These are phyloP conservation scores for Acanthamoeba healyi DNA, from an alignment of 208 protist species.

Conservation along the genomic window DNA sequence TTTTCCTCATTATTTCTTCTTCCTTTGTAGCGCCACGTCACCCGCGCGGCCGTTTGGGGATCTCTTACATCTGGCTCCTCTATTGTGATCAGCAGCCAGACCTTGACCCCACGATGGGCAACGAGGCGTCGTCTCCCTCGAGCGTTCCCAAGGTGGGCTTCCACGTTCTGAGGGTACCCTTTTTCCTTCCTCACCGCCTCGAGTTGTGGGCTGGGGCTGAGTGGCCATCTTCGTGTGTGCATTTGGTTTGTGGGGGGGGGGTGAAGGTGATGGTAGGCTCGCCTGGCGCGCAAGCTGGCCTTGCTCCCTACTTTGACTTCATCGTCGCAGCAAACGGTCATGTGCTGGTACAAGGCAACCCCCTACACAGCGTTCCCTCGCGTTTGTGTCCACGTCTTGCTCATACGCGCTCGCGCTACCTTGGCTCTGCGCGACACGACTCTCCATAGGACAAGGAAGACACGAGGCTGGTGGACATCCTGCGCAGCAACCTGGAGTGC, in stretches of 20 bases:
- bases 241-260: neutral
- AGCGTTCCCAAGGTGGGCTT: conserved; percentile 11
- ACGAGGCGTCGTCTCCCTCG: neutral
- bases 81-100: neutral
- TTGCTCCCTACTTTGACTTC: conserved; percentile 55
- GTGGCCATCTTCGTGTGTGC: neutral
- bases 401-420: neutral
- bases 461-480: neutral
- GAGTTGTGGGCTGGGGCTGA: neutral
- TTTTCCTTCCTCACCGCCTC: neutral
- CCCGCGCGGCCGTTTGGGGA: too few species aligned
- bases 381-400: neutral
- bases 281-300: conserved; percentile 3
- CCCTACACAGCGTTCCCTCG: neutral
- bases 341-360: neutral
- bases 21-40: too few species aligned
- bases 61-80: neutral
- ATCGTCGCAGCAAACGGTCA: conserved; percentile 32
- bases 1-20: too few species aligned
- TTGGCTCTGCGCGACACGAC: too few species aligned
- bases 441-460: conserved; percentile 70
- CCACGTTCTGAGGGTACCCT: conserved; percentile 5
- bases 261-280: conserved; percentile 31
- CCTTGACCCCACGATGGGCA: neutral
- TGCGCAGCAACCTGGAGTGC: conserved; percentile 47